Base-by-base conservation (phyloP, 495 filamentous ascomycete genomes). In the Lentithecium fluviatile region DNA sequence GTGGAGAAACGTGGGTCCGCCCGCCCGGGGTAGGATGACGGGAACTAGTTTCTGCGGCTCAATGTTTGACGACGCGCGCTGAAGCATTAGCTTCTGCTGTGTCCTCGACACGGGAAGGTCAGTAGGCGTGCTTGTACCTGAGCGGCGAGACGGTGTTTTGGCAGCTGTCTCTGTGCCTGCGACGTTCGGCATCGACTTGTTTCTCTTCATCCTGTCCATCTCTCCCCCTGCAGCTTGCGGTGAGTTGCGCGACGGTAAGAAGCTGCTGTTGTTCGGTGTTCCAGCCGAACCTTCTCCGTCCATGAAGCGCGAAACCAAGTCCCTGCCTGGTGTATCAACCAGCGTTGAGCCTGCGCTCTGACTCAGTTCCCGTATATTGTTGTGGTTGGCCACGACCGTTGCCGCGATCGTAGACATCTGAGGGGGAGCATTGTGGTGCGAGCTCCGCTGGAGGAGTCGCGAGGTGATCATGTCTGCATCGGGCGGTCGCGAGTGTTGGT, bases 1-100 rank as follows among this genome's bases (percentile, higher is more conserved):
- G 1, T 73, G 15, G 64, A 71, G 25, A 71, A 71, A 6, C 69
- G 69, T 15, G 53, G 45, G 74, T 68, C 17, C 74, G 71, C 40
- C 72, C 69, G 20, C 74, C 59, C 13, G 72, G 60, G 70, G 69
- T 23, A 74, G 66, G 34, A 78, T 72, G 21, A 73, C 73, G 29
- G 78, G 76, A 11, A 78, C 57, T 4, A 74, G 62, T 46, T 74
- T 69, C 45, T 70, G 67, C 11, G 80, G 77, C 55, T 88, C 85
- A n/a, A 87, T 78, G 60, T 77, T 80, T 5, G 85, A 86, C 63
- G 81, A 84, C 15, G 83, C 85, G 21, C 86, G 77, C 70, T 88
- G 84, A 1, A 89, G 80, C 74, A 86, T 83, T 12, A 89, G 73
- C 58, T 89, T 89, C 66, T 88, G 86, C 69, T 89, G 86, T 5